Percentiles rank a stretch among this genome's conserved stretches.
Conservation (phyloP, 164 flowering plant species). For the Paratinospora sagittata region DNA sequence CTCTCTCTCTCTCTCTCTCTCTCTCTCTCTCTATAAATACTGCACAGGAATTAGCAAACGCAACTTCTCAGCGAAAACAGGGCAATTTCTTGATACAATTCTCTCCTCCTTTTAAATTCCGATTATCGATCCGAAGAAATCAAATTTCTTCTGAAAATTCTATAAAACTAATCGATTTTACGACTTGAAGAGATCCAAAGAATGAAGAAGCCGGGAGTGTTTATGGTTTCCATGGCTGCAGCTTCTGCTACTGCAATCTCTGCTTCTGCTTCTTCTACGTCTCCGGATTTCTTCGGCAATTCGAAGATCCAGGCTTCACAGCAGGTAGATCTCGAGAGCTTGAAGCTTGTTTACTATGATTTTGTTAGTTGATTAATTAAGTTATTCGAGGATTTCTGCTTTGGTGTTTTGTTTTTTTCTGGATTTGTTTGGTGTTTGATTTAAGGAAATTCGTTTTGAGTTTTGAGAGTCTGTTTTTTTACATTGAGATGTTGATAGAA, state of each 20-base stretch:
- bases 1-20: too few relatives aligned
- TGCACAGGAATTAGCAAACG: neutral
- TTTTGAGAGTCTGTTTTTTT: too few relatives aligned
- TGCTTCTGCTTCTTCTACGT: conserved; percentile 5
- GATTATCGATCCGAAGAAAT: neutral
- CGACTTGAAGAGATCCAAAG: neutral
- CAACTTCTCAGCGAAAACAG: neutral
- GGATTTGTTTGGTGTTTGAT: neutral
- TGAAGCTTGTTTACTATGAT: neutral
- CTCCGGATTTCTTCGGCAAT: conserved; percentile 10
- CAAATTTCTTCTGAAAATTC: too few relatives aligned
- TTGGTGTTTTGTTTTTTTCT: neutral
- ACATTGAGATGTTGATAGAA: too few relatives aligned
- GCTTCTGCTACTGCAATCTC: conserved; percentile 22
- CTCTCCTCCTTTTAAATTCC: neutral
- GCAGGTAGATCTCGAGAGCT: conserved; percentile 2
- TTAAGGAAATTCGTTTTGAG: too few relatives aligned
- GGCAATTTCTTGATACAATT: neutral
- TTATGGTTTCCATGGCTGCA: conserved; percentile 28
- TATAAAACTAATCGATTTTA: neutral
- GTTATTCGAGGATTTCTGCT: too few relatives aligned
- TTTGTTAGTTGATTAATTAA: too few relatives aligned
- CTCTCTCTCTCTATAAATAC: too few relatives aligned
- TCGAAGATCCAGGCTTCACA: conserved; percentile 9
- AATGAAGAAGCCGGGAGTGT: conserved; percentile 23